A percentile compares a stretch with the other conserved stretches of the same genome.
Evolutionary conservation across 768 basidiomycete genomes (phyloP).

Genomic region (Naganishia vaughanmartiniae): DNA sequence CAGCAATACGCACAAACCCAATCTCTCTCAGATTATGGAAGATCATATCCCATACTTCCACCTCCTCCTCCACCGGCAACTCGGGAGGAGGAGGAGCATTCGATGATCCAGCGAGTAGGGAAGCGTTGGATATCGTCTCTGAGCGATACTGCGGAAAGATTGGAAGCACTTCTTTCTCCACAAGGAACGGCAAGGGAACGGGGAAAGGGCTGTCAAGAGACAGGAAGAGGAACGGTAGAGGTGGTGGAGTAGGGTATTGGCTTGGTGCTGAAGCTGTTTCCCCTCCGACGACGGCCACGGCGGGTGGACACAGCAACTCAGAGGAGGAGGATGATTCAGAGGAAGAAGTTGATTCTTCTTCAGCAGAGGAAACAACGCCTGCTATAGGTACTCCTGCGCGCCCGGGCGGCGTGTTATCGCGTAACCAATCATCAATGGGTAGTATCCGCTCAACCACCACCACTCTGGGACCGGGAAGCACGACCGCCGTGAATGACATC

Average conservation of each 20-base stretch:
- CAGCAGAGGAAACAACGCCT: no score
- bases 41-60: slow-evolving; percentile 68
- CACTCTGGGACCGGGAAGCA: slow-evolving; percentile 31
- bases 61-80: no score
- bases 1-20: slow-evolving; percentile 6
- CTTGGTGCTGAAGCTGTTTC: slow-evolving; percentile 7
- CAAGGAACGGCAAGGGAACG: no score
- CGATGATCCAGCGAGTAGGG: slow-evolving; percentile 54
- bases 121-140: slow-evolving; percentile 79
- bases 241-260: slow-evolving; percentile 16
- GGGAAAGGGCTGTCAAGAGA: not conserved
- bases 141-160: slow-evolving; percentile 62
- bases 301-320: not conserved
- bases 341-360: no score
- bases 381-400: not conserved
- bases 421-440: slow-evolving; percentile 11
- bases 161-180: no score
- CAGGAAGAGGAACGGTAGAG: not conserved
- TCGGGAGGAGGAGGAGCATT: slow-evolving; percentile 31
- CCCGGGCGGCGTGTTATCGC: slow-evolving; percentile 13
- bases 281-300: not conserved
- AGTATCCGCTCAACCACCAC: not conserved
- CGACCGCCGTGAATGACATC: not conserved
- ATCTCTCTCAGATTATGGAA: slow-evolving; percentile 71
- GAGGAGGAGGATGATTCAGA: slow-evolving; percentile 22